Conservation (phyloP, 108 stramenopile genomes). For the Cyclotella choctawhatcheeana region DNA sequence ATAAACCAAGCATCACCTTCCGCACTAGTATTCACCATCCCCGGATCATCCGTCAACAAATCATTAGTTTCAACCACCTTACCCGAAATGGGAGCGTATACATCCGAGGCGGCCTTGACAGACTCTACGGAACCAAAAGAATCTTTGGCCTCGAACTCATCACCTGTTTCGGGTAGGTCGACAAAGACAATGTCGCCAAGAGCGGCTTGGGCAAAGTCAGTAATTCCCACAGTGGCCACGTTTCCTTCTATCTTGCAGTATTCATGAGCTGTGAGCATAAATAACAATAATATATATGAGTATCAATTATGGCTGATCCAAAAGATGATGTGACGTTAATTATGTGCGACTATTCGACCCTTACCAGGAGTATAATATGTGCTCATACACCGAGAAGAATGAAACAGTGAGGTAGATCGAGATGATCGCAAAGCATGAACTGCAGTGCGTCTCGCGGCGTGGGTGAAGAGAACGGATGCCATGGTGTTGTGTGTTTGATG, state of each 20-base stretch:
- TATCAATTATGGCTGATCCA: background rate
- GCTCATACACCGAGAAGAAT: conserved; percentile 42
- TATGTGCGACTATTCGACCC: background rate
- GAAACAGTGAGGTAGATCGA: conserved; percentile 13
- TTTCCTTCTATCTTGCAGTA: conserved; percentile 93
- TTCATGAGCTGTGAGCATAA: conserved; percentile 78
- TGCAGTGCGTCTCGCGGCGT: conserved; percentile 37
- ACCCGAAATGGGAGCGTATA: conserved; percentile 90
- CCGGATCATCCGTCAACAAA: conserved; percentile 76
- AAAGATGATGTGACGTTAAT: background rate
- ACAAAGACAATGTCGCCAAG: conserved; percentile 99
- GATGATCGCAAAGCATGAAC: conserved; percentile 34
- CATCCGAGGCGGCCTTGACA: conserved; percentile 99
- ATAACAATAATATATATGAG: background rate
- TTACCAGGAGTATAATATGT: conserved; percentile 48
- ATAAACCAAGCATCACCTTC: conserved; percentile 92
- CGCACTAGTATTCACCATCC: conserved; percentile 84
- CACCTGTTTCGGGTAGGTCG: conserved; percentile 94
- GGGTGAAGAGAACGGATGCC: conserved; percentile 32
- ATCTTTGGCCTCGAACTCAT: conserved; percentile 89
- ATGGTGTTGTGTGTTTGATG: conserved; percentile 25
- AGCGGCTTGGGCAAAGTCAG: conserved; percentile 93
- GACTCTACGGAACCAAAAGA: conserved; percentile 97
- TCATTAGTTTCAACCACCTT: conserved; percentile 87
- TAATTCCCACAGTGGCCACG: conserved; percentile 94